Conservation (phyloP, 768 basidiomycete species). For the Suillus plorans region DNA sequence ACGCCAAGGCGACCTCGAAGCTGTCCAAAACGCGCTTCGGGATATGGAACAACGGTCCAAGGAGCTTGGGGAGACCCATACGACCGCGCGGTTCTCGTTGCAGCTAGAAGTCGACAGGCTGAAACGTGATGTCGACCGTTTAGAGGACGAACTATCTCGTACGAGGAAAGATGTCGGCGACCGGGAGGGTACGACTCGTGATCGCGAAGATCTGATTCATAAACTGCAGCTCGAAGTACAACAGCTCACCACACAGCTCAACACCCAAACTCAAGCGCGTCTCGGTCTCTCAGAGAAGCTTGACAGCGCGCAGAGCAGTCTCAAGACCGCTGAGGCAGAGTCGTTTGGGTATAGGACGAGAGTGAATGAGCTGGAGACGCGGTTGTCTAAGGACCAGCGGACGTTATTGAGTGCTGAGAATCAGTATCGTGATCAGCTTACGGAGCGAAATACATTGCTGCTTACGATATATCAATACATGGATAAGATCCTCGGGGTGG, state of each 20-base stretch:
- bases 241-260: conserved; percentile 76
- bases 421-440: conserved; percentile 88
- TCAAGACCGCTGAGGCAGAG: conserved; percentile 73
- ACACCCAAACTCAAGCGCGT: conserved; percentile 83
- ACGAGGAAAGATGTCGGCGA: conserved; percentile 69
- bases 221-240: conserved; percentile 76
- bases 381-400: conserved; percentile 81
- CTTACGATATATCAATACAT: conserved; percentile 94
- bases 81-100: conserved; percentile 79
- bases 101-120: conserved; percentile 89
- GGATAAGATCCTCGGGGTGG: conserved; percentile 90
- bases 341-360: conserved; percentile 56
- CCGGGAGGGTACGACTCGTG: conserved; percentile 61
- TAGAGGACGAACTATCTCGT: conserved; percentile 76
- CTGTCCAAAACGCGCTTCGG: conserved; percentile 72
- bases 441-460: conserved; percentile 88
- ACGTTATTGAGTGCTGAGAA: conserved; percentile 67
- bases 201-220: conserved; percentile 73
- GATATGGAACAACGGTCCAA: conserved; percentile 74
- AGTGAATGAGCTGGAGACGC: conserved; percentile 72
- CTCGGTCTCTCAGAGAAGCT: conserved; percentile 88
- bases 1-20: conserved; percentile 72
- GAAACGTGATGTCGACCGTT: conserved; percentile 77
- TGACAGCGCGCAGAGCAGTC: conserved; percentile 60
- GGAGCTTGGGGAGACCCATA: conserved; percentile 80